These are phyloP conservation scores for Solanum ossicruentum DNA, from an alignment of 257 asterid species.

Conservation along the genomic window DNA sequence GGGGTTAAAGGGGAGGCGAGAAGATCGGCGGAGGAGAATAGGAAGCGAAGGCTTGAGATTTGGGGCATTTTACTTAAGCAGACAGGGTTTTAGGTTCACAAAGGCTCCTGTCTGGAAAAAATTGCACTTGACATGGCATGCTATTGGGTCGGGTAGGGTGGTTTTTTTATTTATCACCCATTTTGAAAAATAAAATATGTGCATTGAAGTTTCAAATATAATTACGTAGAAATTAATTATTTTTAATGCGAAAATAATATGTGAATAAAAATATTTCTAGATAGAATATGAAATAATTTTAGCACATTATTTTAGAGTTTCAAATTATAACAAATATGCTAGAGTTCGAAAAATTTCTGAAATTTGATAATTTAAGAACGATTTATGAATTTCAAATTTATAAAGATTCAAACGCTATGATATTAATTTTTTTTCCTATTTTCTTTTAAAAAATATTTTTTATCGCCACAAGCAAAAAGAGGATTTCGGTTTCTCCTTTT, in stretches of 20 bases:
- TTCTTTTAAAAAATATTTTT: background rate
- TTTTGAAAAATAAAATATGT: background rate
- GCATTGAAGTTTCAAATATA: background rate
- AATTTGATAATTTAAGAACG: no score
- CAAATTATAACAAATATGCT: no score
- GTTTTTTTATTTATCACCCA: background rate
- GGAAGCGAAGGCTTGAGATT: conserved; percentile 50
- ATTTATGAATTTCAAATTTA: no score
- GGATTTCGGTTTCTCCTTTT: background rate
- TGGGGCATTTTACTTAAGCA: conserved; percentile 33
- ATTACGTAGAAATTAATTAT: no score
- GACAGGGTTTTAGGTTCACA: conserved; percentile 21
- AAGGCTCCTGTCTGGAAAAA: background rate
- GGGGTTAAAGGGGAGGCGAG: conserved; percentile 21
- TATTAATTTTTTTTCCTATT: no score
- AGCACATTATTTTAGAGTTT: no score
- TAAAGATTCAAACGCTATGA: no score
- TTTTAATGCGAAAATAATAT: no score
- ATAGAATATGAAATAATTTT: no score
- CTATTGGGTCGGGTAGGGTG: background rate
- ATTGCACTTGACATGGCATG: background rate
- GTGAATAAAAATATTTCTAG: no score
- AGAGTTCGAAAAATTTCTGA: no score
- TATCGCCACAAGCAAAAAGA: background rate
- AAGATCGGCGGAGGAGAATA: conserved; percentile 46